A percentile compares a stretch with the other conserved stretches of the same genome.
Evolutionary conservation across 306 rosid genomes (phyloP).

Genomic region (Vachellia collinsii): DNA sequence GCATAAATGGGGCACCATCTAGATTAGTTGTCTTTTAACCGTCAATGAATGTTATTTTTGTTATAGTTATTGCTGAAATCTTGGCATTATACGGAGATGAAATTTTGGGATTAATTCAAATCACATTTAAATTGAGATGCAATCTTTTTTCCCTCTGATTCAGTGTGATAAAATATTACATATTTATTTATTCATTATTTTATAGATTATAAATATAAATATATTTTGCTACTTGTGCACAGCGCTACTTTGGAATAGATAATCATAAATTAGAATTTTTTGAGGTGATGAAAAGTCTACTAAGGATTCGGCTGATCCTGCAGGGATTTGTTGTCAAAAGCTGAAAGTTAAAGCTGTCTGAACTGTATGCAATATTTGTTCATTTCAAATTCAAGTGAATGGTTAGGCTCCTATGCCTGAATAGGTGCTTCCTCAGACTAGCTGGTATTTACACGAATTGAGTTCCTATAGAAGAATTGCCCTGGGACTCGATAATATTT

Average conservation of each 20-base stretch:
- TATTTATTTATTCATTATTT: not conserved
- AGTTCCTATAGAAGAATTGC: not conserved
- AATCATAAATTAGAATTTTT: not conserved
- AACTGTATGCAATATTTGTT: not conserved
- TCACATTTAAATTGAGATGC: not conserved
- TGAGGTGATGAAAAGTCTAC: not conserved
- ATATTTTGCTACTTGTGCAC: not conserved
- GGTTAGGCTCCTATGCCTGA: not conserved
- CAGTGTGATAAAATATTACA: not conserved
- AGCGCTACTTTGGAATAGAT: not conserved
- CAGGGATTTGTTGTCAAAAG: not conserved
- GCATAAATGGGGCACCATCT: not conserved
- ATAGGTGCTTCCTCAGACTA: not conserved
- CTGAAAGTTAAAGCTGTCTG: not conserved
- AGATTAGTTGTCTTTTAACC: not conserved
- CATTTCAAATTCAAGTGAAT: not conserved
- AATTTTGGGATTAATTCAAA: not conserved
- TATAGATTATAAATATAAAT: not conserved
- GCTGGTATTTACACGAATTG: not conserved
- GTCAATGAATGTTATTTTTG: not conserved
- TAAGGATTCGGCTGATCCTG: not conserved
- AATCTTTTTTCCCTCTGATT: not conserved
- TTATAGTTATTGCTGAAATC: not conserved
- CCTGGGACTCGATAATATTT: not conserved
- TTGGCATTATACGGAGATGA: not conserved